Base-by-base conservation (phyloP, 164 flowering plant genomes). In the Taxillus chinensis region DNA sequence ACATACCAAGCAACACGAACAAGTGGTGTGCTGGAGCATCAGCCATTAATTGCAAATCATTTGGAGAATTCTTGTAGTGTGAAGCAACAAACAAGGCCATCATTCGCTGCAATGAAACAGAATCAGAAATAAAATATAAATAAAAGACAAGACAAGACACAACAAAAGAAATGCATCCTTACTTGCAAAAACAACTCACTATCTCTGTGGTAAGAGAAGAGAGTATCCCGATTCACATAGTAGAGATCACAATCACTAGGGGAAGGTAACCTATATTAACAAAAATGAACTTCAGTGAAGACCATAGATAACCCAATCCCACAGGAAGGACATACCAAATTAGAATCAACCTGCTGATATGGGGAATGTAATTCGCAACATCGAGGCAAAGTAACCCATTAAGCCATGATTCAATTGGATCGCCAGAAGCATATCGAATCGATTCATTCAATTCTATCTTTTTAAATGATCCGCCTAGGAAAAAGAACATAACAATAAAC, bases 11-110 rank as follows among this genome's bases (percentile, higher is more conserved):
- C 64, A 95, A 77, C 61, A 95, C 97, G 78, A 95, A 95, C 73
- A 95, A 75, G 75, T 95, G 99, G 71, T 95, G 99, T 9, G 95
- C 97, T 50, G 99, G 97, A 67, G 99, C 99, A 80, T 95, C 97
- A 42, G 97, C 95, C 92, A 91, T 80, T 70, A 91, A 57, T 80
- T 89, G 99, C 54, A 95, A 68, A 75, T 95, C 99, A 75, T 91
- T 89, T 27, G 99, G 99, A 65, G 99, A 91, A 71, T 89, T 95
- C 68, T 91, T 91, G 72, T 95, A 95, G 74, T 95, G 97, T 60
- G 99, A 95, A 59, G 99, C 81, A 73, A 95, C 97, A 79, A 86
- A 95, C 11, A 95, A 82, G 17, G 96, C 90, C 99, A 95, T 91
- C 96, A 91, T 91, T 66, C 95, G 71, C 99, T 95, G 89, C 73